phyloP scores from a whole-genome alignment of 805 yeast species.

The Saturnispora bothae region DNA sequence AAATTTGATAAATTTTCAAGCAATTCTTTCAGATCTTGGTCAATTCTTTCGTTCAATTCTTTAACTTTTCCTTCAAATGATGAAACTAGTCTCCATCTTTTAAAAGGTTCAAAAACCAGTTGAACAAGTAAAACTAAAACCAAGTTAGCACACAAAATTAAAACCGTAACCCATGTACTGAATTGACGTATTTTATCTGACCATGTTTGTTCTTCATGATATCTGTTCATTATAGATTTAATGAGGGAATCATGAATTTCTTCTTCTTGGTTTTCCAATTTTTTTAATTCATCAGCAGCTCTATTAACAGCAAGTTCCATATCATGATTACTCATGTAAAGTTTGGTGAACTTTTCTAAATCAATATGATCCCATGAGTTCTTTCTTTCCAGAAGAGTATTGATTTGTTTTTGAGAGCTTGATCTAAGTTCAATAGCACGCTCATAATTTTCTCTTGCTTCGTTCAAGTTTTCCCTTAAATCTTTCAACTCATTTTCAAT shows the following conservation, averaged over 20 bases:
- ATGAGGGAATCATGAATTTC: conserved; percentile 58
- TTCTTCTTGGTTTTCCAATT: conserved; percentile 55
- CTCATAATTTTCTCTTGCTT: conserved; percentile 41
- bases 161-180: conserved; percentile 94
- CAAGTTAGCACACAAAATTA: conserved; percentile 79
- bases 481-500: conserved; percentile 42
- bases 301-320: conserved; percentile 51
- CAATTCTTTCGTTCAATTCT: conserved; percentile 33
- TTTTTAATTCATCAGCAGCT: conserved; percentile 37
- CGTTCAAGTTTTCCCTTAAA: conserved; percentile 38
- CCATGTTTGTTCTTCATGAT: conserved; percentile 97
- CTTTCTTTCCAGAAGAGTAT: conserved; percentile 78
- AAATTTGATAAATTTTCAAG: conserved; percentile 4
- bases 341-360: conserved; percentile 70
- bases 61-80: conserved; percentile 77
- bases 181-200: conserved; percentile 91
- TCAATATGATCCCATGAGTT: conserved; percentile 72
- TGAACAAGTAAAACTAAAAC: conserved; percentile 72
- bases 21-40: conserved; percentile 12
- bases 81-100: conserved; percentile 65
- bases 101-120: conserved; percentile 89
- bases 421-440: conserved; percentile 56
- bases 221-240: conserved; percentile 72
- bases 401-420: conserved; percentile 70
- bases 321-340: conserved; percentile 73